These are phyloP conservation scores for Rhynchospora tenuis DNA, from an alignment of 176 grass and related monocot species.

Conservation along the genomic window DNA sequence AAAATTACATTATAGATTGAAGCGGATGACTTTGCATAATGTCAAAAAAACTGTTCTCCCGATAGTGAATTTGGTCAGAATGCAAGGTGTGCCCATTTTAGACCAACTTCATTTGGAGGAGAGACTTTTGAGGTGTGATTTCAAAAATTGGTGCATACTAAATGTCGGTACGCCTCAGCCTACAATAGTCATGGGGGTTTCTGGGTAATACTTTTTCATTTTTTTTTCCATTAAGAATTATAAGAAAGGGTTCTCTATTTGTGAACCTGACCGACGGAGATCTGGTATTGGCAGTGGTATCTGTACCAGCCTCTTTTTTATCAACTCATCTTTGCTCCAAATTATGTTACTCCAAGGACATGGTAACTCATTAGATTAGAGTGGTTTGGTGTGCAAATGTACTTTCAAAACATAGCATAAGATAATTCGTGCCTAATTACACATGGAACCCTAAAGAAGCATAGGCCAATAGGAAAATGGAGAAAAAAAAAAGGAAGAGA, in stretches of 20 bases:
- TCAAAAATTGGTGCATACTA: constrained; percentile 73
- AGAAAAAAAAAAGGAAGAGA: no score
- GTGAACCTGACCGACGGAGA: no score
- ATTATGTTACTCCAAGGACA: neutral
- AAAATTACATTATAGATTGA: no score
- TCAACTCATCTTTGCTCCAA: no score
- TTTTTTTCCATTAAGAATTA: neutral
- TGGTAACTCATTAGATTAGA: neutral
- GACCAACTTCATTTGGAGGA: constrained; percentile 79
- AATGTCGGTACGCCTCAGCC: constrained; percentile 51
- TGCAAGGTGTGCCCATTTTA: constrained; percentile 41
- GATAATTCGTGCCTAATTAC: neutral
- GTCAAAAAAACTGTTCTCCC: constrained; percentile 20
- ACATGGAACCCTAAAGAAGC: neutral
- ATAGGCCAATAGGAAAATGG: no score
- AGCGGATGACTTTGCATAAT: neutral
- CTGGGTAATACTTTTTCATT: constrained; percentile 41
- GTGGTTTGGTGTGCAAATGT: neutral
- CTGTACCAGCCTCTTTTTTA: no score
- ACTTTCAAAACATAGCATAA: neutral
- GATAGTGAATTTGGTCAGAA: constrained; percentile 56
- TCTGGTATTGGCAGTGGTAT: neutral
- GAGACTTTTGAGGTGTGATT: constrained; percentile 39
- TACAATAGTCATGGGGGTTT: constrained; percentile 79
- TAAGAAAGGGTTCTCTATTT: neutral